These are phyloP conservation scores for Ulmus americana DNA, from an alignment of 331 rosid species.

Conservation along the genomic window DNA sequence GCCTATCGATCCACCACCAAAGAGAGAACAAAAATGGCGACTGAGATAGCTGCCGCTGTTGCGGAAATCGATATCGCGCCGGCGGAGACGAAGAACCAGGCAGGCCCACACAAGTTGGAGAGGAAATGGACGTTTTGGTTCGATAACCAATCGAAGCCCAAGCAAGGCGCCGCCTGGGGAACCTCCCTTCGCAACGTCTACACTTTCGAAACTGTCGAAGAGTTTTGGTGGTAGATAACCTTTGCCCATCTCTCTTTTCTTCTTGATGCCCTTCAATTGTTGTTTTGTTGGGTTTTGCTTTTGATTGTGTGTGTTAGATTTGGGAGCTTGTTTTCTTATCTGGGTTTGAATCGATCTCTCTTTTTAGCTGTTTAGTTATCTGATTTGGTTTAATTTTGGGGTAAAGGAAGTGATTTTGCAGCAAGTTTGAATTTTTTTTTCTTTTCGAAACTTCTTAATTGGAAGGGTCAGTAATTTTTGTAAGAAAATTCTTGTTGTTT, in stretches of 20 bases:
- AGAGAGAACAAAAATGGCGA: slow-evolving; percentile 36
- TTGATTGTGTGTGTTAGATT: not conserved
- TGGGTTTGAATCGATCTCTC: not conserved
- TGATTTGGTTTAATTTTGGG: not conserved
- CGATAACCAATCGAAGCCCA: slow-evolving; percentile 76
- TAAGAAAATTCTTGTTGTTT: too few relatives aligned
- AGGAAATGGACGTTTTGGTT: slow-evolving; percentile 94
- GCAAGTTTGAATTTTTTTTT: too few relatives aligned
- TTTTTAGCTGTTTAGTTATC: not conserved
- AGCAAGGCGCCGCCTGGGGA: slow-evolving; percentile 91
- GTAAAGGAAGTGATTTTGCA: not conserved
- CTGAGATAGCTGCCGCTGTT: slow-evolving; percentile 36
- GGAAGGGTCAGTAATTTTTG: too few relatives aligned
- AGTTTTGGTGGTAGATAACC: slow-evolving; percentile 70
- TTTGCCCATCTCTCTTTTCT: not conserved
- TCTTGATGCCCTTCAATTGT: not conserved
- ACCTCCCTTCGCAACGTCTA: slow-evolving; percentile 62
- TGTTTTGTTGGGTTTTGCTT: not conserved
- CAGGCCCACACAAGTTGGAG: slow-evolving; percentile 51
- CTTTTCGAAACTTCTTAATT: too few relatives aligned
- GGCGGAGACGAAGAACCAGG: slow-evolving; percentile 22
- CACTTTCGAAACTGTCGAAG: slow-evolving; percentile 83
- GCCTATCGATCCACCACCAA: not conserved
- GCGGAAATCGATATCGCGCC: slow-evolving; percentile 3
- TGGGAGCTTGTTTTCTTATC: not conserved